phyloP scores from a whole-genome alignment of 2,329 filamentous ascomycete species.

The Trichoderma sp. region DNA sequence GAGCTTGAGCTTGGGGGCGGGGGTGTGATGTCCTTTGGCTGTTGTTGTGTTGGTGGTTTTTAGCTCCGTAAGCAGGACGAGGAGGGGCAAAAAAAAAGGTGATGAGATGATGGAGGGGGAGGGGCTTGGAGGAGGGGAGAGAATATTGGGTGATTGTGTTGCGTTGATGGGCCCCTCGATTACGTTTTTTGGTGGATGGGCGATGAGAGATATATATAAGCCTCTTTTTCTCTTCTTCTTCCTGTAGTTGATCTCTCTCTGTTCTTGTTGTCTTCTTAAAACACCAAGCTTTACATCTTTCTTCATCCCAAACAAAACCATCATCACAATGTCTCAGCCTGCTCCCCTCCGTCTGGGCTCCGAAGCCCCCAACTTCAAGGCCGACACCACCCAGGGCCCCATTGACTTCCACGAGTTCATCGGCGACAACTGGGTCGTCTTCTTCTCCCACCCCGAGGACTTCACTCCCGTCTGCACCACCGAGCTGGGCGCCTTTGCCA shows the following conservation, averaged over 20 bases:
- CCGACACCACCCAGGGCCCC: slow-evolving; percentile 72
- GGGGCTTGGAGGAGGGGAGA: slow-evolving; percentile 2
- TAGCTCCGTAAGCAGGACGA: slow-evolving; percentile 4
- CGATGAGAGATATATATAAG: slow-evolving; percentile 10
- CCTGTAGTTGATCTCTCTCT: background rate
- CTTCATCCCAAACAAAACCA: background rate
- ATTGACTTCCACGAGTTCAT: slow-evolving; percentile 84
- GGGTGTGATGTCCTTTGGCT: background rate
- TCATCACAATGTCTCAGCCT: slow-evolving; percentile 32
- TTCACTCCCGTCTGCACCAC: slow-evolving; percentile 96
- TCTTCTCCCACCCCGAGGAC: slow-evolving; percentile 85
- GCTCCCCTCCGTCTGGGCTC: slow-evolving; percentile 59
- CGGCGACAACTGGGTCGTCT: slow-evolving; percentile 73
- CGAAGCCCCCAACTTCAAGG: slow-evolving; percentile 76
- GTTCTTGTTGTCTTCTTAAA: background rate
- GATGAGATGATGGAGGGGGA: slow-evolving; percentile 15
- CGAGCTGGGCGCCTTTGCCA: slow-evolving; percentile 89
- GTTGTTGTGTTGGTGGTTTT: background rate
- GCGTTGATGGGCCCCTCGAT: slow-evolving; percentile 18
- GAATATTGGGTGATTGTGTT: slow-evolving; percentile 13
- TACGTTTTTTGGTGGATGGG: slow-evolving; percentile 12
- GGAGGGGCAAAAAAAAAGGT: background rate
- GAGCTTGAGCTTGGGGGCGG: background rate
- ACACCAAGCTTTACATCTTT: background rate
- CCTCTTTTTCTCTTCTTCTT: background rate